phyloP scores from a whole-genome alignment of 2,329 filamentous ascomycete species.

The Epichloe sibirici region DNA sequence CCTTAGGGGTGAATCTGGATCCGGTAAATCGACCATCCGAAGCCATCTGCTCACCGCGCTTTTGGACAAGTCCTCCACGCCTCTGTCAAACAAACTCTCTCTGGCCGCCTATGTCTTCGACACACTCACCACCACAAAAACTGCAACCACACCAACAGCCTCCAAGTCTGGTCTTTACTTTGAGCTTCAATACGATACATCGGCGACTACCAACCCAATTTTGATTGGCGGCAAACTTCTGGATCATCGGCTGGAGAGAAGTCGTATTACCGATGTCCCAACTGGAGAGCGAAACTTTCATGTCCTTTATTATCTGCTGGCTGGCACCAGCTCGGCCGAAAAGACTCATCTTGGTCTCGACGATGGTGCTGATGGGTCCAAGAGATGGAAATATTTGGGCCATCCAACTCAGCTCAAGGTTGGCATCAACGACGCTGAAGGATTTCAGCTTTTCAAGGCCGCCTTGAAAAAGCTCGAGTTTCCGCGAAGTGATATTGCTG shows the following conservation, averaged over 20 bases:
- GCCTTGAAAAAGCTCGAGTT: constrained; percentile 91
- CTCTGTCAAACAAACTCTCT: constrained; percentile 84
- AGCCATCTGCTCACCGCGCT: constrained; percentile 79
- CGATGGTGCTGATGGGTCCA: constrained; percentile 39
- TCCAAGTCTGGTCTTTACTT: constrained; percentile 94
- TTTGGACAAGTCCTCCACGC: constrained; percentile 81
- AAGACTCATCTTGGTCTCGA: constrained; percentile 69
- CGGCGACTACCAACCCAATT: constrained; percentile 69
- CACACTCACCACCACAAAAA: constrained; percentile 92
- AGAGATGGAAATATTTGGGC: constrained; percentile 90
- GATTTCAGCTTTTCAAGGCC: constrained; percentile 96
- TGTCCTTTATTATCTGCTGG: constrained; percentile 85
- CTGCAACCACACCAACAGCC: constrained; percentile 84
- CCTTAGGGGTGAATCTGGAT: constrained; percentile 79
- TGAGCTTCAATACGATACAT: constrained; percentile 92
- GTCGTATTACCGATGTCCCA: constrained; percentile 80
- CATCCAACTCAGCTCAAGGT: constrained; percentile 96
- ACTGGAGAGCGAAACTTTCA: constrained; percentile 97
- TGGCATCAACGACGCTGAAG: constrained; percentile 89
- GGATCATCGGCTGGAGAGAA: constrained; percentile 85
- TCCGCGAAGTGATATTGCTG: constrained; percentile 81
- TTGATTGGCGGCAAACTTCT: constrained; percentile 90
- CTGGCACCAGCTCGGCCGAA: constrained; percentile 82
- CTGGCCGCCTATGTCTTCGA: constrained; percentile 94
- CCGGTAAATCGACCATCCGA: constrained; percentile 90